phyloP scores from a whole-genome alignment of 2,329 filamentous ascomycete genomes.

The Phialophora tarda region DNA sequence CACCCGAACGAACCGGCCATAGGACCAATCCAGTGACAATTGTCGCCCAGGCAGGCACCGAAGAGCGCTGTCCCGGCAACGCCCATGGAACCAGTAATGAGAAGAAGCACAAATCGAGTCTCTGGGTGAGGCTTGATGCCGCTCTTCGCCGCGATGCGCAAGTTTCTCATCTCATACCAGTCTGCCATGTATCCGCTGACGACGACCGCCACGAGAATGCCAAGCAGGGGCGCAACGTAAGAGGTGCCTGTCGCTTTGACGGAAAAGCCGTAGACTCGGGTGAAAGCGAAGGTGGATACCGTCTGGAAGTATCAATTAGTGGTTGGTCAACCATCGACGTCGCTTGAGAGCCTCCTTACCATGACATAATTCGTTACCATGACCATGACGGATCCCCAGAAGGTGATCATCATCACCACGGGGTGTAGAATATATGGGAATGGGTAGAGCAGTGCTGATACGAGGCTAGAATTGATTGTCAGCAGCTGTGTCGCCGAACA shows the following conservation, averaged over 20 bases:
- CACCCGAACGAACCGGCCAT: slow-evolving; percentile 9
- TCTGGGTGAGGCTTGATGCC: not conserved
- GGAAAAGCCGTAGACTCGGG: slow-evolving; percentile 2
- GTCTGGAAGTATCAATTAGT: slow-evolving; percentile 2
- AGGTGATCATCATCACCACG: slow-evolving; percentile 1
- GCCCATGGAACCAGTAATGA: not conserved
- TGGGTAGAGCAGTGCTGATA: slow-evolving; percentile 11
- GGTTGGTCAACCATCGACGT: not conserved
- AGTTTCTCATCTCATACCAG: not conserved
- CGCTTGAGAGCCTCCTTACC: not conserved
- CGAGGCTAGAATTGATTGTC: slow-evolving; percentile 3
- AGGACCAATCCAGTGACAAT: slow-evolving; percentile 14
- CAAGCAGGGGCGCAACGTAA: not conserved
- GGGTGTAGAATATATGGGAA: slow-evolving; percentile 20
- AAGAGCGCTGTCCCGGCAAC: slow-evolving; percentile 9
- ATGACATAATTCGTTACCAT: slow-evolving; percentile 11
- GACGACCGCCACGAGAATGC: not conserved
- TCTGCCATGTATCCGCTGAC: slow-evolving; percentile 8
- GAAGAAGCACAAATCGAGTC: not conserved
- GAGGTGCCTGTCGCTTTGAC: not conserved
- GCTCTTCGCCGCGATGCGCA: slow-evolving; percentile 2
- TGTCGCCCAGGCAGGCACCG: slow-evolving; percentile 6
- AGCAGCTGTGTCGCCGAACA: not conserved
- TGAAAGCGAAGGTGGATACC: slow-evolving; percentile 4
- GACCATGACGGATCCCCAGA: slow-evolving; percentile 2